phyloP scores from a whole-genome alignment of 2,329 filamentous ascomycete genomes.

The Byssochlamys sp. region DNA sequence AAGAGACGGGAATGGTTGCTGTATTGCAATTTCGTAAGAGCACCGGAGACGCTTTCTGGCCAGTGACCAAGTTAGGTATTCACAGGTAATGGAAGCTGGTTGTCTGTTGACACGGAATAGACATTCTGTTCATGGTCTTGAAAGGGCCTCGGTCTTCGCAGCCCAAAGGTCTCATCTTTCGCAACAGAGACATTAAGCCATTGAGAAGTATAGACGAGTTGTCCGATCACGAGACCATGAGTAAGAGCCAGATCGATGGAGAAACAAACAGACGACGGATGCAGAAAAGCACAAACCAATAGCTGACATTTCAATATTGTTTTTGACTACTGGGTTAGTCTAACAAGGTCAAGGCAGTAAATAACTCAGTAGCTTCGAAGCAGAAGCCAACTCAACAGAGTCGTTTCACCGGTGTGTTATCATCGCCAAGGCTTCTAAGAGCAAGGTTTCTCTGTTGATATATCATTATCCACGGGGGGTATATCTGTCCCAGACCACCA shows the following conservation, averaged over 20 bases:
- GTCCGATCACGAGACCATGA: not conserved
- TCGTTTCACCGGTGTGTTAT: not conserved
- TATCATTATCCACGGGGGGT: not conserved
- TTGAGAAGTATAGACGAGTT: not conserved
- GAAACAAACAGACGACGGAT: not conserved
- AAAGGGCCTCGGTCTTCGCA: not conserved
- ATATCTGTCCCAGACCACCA: not conserved
- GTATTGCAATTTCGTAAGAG: not conserved
- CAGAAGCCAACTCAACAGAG: not conserved
- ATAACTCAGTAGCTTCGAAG: not conserved
- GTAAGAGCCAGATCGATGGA: not conserved
- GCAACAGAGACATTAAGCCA: not conserved
- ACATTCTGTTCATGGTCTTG: not conserved
- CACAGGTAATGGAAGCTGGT: not conserved
- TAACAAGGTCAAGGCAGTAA: not conserved
- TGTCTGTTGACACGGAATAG: not conserved
- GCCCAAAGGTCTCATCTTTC: not conserved
- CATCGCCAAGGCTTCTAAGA: not conserved
- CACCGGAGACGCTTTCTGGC: not conserved
- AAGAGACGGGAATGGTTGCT: not conserved
- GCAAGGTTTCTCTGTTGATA: not conserved
- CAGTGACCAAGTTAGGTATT: not conserved
- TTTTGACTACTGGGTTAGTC: not conserved
- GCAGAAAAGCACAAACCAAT: not conserved
- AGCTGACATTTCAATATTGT: not conserved